Conservation (phyloP, 106 monocot species). For the Hemerocallis citrina region DNA sequence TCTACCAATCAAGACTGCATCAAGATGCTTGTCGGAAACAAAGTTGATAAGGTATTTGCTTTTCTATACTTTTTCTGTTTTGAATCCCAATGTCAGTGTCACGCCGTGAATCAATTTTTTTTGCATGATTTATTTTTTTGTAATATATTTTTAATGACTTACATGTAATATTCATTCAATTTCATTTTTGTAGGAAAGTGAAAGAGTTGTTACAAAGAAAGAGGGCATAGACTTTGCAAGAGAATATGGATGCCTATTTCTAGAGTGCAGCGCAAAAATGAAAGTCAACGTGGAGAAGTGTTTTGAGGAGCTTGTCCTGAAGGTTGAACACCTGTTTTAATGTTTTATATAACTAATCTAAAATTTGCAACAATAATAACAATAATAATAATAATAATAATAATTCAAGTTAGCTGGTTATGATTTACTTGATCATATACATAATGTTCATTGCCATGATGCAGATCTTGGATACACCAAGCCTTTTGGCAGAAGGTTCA, state of each 20-base stretch:
- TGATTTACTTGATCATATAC: background rate
- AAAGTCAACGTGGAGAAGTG: constrained; percentile 89
- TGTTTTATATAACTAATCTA: too few relatives aligned
- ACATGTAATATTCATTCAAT: background rate
- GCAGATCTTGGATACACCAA: constrained; percentile 97
- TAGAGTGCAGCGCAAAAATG: constrained; percentile 97
- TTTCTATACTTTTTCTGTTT: background rate
- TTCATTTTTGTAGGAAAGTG: constrained; percentile 68
- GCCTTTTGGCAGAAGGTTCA: constrained; percentile 81
- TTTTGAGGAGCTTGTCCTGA: constrained; percentile 97
- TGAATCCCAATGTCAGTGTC: too few relatives aligned
- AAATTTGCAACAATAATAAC: too few relatives aligned
- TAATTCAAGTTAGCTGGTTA: background rate
- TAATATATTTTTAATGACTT: too few relatives aligned
- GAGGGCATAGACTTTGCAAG: constrained; percentile 98
- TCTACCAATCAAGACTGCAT: constrained; percentile 98
- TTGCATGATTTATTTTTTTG: too few relatives aligned
- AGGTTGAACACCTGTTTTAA: constrained; percentile 67
- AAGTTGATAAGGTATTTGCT: constrained; percentile 83
- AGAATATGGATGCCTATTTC: constrained; percentile 88
- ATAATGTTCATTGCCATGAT: background rate
- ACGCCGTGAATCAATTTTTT: too few relatives aligned
- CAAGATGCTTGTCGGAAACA: constrained; percentile 99
- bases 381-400: background rate
- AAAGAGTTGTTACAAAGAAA: constrained; percentile 91